Base-by-base conservation (phyloP, 2,329 filamentous ascomycete species). In the Neonectria hederae region DNA sequence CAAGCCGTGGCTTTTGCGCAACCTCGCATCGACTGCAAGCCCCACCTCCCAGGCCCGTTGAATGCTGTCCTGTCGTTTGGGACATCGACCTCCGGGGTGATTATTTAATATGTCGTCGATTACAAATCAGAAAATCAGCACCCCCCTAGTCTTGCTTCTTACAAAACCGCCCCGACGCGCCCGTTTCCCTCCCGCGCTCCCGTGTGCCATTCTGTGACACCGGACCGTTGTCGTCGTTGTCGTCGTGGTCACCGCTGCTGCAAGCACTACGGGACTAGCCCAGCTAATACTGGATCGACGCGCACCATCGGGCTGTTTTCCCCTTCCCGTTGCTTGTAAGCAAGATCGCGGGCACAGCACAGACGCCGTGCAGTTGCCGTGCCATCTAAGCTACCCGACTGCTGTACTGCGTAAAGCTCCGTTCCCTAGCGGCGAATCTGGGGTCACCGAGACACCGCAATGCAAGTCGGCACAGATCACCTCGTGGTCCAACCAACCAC, bases 61-160 rank as follows among this genome's bases (percentile, higher is more conserved):
- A 62, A 60, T 42, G 45, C 56, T 46, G 62, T 55, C 53, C 62
- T 57, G 45, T 48, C 48, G 61, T 57, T 57, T 60, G 53, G 53
- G 30, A 45, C 28, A 32, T 55, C 19, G 49, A 54, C 17, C 7
- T 26, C 40, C 9, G 2, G 14, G n/a, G 14, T 40, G 59, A 70
- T 66, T 73, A 65, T 70, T 70, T 71, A 71, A 72, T 74, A 72
- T 74, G 71, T 74, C 72, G 67, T 65, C 61, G 72, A 73, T 74
- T 71, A 74, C 69, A 70, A 72, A 74, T 74, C 72, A 74, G 58
- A 70, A 74, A 74, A 72, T 72, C 54, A 38, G 5, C 14, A 13
- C 13, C 35, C 19, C 51, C 30, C 49, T n/a, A 40, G 9, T 22
- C 11, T 21, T 24, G 21, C 11, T 22, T 24, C 21, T 24, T 24